Percentiles rank a stretch among this genome's conserved stretches.
phyloP scores from a whole-genome alignment of 768 basidiomycete species.

The Lentinula lateritia region DNA sequence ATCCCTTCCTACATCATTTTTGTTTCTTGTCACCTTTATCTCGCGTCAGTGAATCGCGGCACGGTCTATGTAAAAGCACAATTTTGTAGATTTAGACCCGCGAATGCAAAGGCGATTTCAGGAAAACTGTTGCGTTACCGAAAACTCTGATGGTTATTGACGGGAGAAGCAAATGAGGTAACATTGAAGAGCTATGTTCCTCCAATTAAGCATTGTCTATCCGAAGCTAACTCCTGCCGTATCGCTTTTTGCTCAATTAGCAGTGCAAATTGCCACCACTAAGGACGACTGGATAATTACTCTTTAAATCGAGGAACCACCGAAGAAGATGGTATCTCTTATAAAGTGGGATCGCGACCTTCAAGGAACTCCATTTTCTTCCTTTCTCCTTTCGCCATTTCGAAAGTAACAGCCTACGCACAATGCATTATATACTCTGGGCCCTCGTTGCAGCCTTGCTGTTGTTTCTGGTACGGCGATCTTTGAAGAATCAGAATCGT shows the following conservation, averaged over 20 bases:
- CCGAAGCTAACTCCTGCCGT: not conserved
- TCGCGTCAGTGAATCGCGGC: not conserved
- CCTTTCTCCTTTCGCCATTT: not conserved
- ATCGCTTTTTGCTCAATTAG: not conserved
- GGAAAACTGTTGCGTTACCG: not conserved
- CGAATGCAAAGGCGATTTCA: not conserved
- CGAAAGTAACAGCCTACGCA: not conserved
- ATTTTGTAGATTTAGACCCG: not conserved
- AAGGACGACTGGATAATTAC: not conserved
- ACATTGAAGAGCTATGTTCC: not conserved
- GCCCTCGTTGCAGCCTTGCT: not conserved
- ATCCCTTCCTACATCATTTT: not conserved
- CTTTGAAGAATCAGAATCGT: not conserved
- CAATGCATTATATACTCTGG: not conserved
- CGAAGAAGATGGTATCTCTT: not conserved
- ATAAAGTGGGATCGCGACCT: not conserved
- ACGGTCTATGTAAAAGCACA: not conserved
- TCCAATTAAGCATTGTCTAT: not conserved
- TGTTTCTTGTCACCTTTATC: not conserved
- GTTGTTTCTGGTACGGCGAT: not conserved
- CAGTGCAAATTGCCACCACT: not conserved
- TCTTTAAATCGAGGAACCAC: not conserved
- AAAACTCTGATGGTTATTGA: not conserved
- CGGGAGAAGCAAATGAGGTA: not conserved
- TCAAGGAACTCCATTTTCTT: not conserved